Base-by-base conservation (phyloP, 1,139 yeast species). In the Yamadazyma spencermartinsiae region DNA sequence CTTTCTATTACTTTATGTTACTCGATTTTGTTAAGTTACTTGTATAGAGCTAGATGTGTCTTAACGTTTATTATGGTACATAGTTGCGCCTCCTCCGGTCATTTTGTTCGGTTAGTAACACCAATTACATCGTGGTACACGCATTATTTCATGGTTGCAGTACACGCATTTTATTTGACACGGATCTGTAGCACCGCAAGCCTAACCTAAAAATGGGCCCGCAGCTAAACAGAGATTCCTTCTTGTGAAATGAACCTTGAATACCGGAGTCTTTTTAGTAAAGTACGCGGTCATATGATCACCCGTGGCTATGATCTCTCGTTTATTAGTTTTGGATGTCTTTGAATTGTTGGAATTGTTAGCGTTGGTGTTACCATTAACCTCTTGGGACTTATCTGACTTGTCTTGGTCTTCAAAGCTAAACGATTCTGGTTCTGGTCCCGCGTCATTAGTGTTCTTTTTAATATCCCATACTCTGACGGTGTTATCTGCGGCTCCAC, bases 391-490 rank as follows among this genome's bases (percentile, higher is more conserved):
- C 23, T 56, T 51, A 10, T 31, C 37, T 21, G 12, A 8, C 7
- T 11, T 35, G 21, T 46, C 50, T 31, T 38, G 38, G 24, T 49
- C 51, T 28, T 28, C 31, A 18, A 34, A 27, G 55, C 68, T 61
- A 51, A 84, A 79, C 4, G 82, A 78, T 54, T 87, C 96, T 1
- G 96, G 95, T 51, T 80, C 86, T 2, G 90, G 82, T 4, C 88
- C 87, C 2, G 83, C 79, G 51, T 87, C 96, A 41, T 75, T 74
- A 0, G 96, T 87, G 42, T 88, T 88, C 51, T 82, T 80, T 60
- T 86, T 87, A 38, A 88, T 81, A 61, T 94, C 98, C 98, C 98
- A 94, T 2, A 90, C 95, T 51, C 98, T 74, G 2, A 92, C 95
- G 2, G 95, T 82, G 54, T 84, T 81, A 63, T 94, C 98, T 1